Evolutionary conservation across 23 red algal genomes (phyloP), one percentile per base, ranked within the genome.

Genomic region (Gracilaria gracilis): DNA sequence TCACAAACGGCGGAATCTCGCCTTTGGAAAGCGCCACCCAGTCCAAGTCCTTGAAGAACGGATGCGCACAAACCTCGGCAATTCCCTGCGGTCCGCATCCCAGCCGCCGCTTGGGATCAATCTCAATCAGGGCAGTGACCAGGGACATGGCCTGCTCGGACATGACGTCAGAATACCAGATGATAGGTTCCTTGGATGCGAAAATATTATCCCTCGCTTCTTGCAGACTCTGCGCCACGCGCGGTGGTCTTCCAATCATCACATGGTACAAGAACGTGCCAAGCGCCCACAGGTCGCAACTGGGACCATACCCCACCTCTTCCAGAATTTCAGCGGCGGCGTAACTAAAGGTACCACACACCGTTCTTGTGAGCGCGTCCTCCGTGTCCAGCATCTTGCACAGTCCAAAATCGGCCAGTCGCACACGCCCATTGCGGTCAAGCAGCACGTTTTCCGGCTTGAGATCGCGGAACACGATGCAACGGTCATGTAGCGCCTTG

Each of bases 361-460:
- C 87, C 20, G 96, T 98, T 37, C 81, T 76, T 23, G 89, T 94
- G n/a, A 88, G 55, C 48, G 72, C 62, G 36, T 72, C 79, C 24
- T 33, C 16, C 17, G 47, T 37, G 49, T 88, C 76, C 64, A 98
- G 35, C 64, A 89, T 67, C 88, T 98, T 95, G 91, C 95, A 95
- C 38, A 98, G 86, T 12, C 96, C 96, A 89, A 98, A 98, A 77
- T 98, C 96, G 28, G 96, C 93, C 36, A 98, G 61, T 16, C 96
- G 80, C 17, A 98, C 91, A n/a, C 81, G 88, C 16, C 96, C 96
- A 12, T 93, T 73, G 35, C 57, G 69, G 70, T 94, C 91, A 6
- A 98, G 57, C 32, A 98, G 84, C 50, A 95, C 90, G 78, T 98
- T 98, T 50, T 98, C 96, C 14, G 96, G 96, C 47, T 98, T 98